Conservation (phyloP, 768 basidiomycete species). For the Phylloporus rhodoxanthus region DNA sequence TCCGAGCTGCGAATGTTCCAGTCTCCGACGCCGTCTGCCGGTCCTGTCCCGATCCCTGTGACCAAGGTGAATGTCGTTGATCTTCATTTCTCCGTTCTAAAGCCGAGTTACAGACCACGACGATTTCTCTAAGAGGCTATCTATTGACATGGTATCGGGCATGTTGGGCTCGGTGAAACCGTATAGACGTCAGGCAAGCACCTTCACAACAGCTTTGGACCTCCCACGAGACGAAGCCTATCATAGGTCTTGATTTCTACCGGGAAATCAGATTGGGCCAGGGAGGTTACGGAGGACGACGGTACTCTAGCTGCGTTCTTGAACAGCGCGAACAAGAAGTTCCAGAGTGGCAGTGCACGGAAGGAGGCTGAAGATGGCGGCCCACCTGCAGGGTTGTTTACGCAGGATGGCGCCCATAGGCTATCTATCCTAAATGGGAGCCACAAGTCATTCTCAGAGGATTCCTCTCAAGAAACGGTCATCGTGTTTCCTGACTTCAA, state of each 20-base stretch:
- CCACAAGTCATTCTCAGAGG: conserved; percentile 60
- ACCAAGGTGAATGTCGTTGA: conserved; percentile 44
- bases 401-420: conserved; percentile 46
- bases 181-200: conserved; percentile 72
- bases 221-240: neutral
- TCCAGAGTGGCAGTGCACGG: conserved; percentile 2
- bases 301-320: conserved; percentile 67
- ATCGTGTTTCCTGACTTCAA: conserved; percentile 92
- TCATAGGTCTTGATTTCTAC: conserved; percentile 81
- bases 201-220: neutral
- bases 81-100: conserved; percentile 25
- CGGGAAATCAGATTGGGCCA: conserved; percentile 83
- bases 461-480: conserved; percentile 64
- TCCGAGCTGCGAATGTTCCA: conserved; percentile 57
- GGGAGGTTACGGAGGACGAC: conserved; percentile 66
- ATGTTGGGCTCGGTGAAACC: conserved; percentile 86
- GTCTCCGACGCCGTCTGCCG: conserved; percentile 64
- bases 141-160: conserved; percentile 70
- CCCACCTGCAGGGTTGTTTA: conserved; percentile 49
- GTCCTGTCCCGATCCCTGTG: conserved; percentile 72
- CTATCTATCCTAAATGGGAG: conserved; percentile 82
- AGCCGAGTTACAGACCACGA: conserved; percentile 50
- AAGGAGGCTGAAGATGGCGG: conserved; percentile 4
- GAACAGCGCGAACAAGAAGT: conserved; percentile 18
- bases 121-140: conserved; percentile 66